phyloP scores from a whole-genome alignment of 2,329 filamentous ascomycete genomes.

The Trichoderma pleuroti region DNA sequence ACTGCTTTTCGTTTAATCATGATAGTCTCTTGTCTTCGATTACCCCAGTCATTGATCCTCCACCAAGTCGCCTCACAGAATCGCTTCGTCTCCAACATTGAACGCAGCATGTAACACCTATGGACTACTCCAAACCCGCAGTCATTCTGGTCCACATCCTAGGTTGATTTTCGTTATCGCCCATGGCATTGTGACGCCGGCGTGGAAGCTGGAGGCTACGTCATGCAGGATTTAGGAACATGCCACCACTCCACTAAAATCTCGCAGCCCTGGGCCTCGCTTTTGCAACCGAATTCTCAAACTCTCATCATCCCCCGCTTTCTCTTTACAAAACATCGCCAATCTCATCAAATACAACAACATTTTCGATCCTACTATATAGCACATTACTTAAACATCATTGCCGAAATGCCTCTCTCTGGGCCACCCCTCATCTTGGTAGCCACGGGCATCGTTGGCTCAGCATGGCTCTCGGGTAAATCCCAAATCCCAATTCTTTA shows the following conservation, averaged over 20 bases:
- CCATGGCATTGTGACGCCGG: neutral
- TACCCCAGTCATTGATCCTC: neutral
- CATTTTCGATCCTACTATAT: neutral
- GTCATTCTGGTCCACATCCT: neutral
- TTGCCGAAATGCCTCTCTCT: conserved; percentile 24
- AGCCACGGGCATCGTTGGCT: conserved; percentile 38
- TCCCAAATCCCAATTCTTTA: neutral
- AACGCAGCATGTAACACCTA: neutral
- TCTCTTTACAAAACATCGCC: too few species aligned
- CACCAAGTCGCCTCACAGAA: neutral
- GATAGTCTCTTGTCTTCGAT: too few species aligned
- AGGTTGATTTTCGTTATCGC: neutral
- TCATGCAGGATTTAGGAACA: neutral
- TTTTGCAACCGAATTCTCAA: neutral
- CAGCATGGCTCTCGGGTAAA: conserved; percentile 38
- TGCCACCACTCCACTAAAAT: neutral
- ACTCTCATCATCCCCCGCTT: neutral
- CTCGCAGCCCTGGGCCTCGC: neutral
- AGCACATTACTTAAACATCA: neutral
- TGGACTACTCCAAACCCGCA: neutral
- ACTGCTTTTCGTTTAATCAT: neutral
- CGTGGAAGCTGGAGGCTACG: neutral
- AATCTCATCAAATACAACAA: neutral
- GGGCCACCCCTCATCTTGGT: conserved; percentile 34
- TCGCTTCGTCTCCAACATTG: neutral